Evolutionary conservation across 2,329 filamentous ascomycete species (phyloP).

Genomic region (Colletotrichum spaethianum): DNA sequence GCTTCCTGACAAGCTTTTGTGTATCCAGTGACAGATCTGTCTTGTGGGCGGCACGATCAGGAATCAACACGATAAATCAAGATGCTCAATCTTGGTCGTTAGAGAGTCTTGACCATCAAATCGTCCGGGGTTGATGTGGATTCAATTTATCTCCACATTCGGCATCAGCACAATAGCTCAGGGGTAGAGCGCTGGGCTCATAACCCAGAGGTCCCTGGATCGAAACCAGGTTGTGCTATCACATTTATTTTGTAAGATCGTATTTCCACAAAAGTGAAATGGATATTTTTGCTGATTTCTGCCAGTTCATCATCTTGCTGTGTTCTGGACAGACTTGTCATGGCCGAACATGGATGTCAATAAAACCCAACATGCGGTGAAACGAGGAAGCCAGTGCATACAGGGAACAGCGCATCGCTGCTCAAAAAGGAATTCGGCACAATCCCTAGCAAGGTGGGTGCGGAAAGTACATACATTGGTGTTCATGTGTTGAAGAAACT

Average conservation of each 20-base stretch:
- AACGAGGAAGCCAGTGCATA: no score
- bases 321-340: background rate
- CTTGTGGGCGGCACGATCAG: background rate
- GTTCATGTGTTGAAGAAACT: no score
- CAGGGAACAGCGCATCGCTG: no score
- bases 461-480: no score
- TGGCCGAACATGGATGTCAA: background rate
- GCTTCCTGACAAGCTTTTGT: no score
- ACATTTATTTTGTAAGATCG: background rate
- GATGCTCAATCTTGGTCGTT: no score
- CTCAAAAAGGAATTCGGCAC: no score
- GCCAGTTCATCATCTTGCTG: background rate
- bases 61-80: background rate
- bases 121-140: rapidly evolving
- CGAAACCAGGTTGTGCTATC: background rate
- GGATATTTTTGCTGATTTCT: background rate
- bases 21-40: background rate
- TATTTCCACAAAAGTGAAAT: no score
- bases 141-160: background rate
- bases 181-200: constrained; percentile 40
- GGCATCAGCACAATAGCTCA: constrained; percentile 16
- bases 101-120: background rate
- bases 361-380: background rate
- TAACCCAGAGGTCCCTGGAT: constrained; percentile 41
- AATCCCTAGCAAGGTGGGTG: no score